Evolutionary conservation across 495 filamentous ascomycete genomes (phyloP).

Genomic region (Usnea hakonensis): DNA sequence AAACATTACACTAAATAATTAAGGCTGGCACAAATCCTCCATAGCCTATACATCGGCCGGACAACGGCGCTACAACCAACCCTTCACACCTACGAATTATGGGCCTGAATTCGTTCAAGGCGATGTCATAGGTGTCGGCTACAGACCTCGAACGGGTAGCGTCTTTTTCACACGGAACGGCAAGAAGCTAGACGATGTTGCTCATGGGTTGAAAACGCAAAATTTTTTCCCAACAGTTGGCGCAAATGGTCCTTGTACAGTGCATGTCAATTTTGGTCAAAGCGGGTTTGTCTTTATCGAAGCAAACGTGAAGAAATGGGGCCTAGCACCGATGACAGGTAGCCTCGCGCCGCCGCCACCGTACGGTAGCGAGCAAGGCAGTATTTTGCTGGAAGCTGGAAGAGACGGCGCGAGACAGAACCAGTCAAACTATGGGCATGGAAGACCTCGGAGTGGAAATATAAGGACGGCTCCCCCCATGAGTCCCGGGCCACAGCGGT

Average conservation of each 20-base stretch:
- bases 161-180: constrained; percentile 98
- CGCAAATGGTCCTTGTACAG: constrained; percentile 81
- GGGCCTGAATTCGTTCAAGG: constrained; percentile 81
- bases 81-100: constrained; percentile 67
- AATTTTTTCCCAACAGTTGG: constrained; percentile 96
- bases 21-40: constrained; percentile 85
- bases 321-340: constrained; percentile 89
- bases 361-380: constrained; percentile 92
- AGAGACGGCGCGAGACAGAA: constrained; percentile 55
- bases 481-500: constrained; percentile 82
- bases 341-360: constrained; percentile 91
- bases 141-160: constrained; percentile 86
- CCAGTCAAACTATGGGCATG: constrained; percentile 40
- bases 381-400: constrained; percentile 85
- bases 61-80: constrained; percentile 82
- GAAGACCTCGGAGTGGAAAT: constrained; percentile 39
- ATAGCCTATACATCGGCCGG: constrained; percentile 85
- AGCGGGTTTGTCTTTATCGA: constrained; percentile 98
- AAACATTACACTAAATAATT: constrained; percentile 18
- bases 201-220: constrained; percentile 85
- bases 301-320: constrained; percentile 99
- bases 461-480: constrained; percentile 60
- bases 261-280: constrained; percentile 97
- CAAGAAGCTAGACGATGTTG: constrained; percentile 90
- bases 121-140: constrained; percentile 93